Evolutionary conservation across 805 yeast genomes (phyloP), one percentile per base, ranked within the genome.

Genomic region (Candida ponderosae): DNA sequence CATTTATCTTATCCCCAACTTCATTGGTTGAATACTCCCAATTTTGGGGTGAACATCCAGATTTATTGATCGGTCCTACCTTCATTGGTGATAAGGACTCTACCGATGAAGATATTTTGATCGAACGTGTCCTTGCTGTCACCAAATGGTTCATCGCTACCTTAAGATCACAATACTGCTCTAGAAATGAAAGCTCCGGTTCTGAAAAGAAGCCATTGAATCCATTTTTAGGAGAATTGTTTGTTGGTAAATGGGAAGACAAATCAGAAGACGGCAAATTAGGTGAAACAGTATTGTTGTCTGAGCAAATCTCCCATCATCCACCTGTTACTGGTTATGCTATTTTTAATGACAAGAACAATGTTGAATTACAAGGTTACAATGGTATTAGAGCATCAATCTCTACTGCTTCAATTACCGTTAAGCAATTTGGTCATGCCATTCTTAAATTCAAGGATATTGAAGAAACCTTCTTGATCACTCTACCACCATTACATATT

Each of bases 291-390:
- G 62, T 77, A 11, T 66, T 90, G 54, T 63, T 87, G 38, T 76
- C 89, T 45, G 98, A 93, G 62, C 98, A 93, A 63, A 97, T 93
- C 13, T 79, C 89, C 43, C 98, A 93, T 63, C 98, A 93, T 60
- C 98, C 98, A 15, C 97, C 98, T 19, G 81, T 84, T 27, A 89
- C 97, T n/a, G 97, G 93, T 6, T 93, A 88, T 57, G 75, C 88
- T 31, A 74, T 93, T 39, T 65, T 74, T 53, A 88, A 88, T 57
- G 83, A 79, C 44, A 74, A 76, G 51, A 71, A 81, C 57, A 71
- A 79, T 26, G 80, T 81, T 19, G 62, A 66, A 31, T 66, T 88
- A 44, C 84, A 89, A 59, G 98, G 98, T 37, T 90, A 86, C 64
- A 89, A 85, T 54, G 90, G 90, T 29, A 76, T 90, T 53, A 83